Conservation (phyloP, 1,284 basidiomycete species). For the Pseudozyma pruni region DNA sequence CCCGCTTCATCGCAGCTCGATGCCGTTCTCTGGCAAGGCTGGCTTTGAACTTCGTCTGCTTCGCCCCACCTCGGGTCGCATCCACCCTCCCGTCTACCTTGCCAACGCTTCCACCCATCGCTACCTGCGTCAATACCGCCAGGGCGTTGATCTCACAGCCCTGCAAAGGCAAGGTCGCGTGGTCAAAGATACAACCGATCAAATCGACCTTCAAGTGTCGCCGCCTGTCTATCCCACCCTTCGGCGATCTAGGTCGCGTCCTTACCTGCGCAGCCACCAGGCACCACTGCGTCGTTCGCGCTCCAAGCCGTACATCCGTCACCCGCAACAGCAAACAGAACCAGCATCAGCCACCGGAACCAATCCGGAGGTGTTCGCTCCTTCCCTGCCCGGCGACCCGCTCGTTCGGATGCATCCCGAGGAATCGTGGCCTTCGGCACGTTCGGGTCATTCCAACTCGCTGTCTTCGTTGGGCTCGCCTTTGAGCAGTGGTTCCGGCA, state of each 20-base stretch:
- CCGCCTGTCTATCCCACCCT: slow-evolving; percentile 25
- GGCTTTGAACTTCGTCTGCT: slow-evolving; percentile 53
- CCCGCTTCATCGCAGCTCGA: slow-evolving; percentile 13
- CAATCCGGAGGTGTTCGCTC: slow-evolving; percentile 36
- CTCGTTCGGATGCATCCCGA: slow-evolving; percentile 23
- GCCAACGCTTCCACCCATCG: slow-evolving; percentile 54
- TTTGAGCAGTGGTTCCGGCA: slow-evolving; percentile 25
- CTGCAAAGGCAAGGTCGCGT: not conserved
- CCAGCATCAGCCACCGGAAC: slow-evolving; percentile 3
- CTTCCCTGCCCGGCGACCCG: slow-evolving; percentile 46
- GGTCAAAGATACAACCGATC: not conserved
- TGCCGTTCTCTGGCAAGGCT: slow-evolving; percentile 49
- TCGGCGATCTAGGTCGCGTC: slow-evolving; percentile 41
- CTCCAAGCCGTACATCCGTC: slow-evolving; percentile 38
- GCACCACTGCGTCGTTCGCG: slow-evolving; percentile 37
- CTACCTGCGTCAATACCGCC: slow-evolving; percentile 23
- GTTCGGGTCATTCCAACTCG: slow-evolving; percentile 19
- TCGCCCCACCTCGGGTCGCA: slow-evolving; percentile 29
- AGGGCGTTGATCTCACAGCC: not conserved
- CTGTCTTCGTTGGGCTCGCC: slow-evolving; percentile 24
- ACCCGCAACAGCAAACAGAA: slow-evolving; percentile 14
- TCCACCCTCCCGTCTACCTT: slow-evolving; percentile 37
- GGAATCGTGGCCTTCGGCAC: slow-evolving; percentile 46
- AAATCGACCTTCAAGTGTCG: not conserved
- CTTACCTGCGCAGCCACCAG: slow-evolving; percentile 30